Percentiles rank a stretch among this genome's conserved stretches.
These are phyloP conservation scores for Pachyrhizus erosus DNA, from an alignment of 306 rosid genomes.

Conservation along the genomic window DNA sequence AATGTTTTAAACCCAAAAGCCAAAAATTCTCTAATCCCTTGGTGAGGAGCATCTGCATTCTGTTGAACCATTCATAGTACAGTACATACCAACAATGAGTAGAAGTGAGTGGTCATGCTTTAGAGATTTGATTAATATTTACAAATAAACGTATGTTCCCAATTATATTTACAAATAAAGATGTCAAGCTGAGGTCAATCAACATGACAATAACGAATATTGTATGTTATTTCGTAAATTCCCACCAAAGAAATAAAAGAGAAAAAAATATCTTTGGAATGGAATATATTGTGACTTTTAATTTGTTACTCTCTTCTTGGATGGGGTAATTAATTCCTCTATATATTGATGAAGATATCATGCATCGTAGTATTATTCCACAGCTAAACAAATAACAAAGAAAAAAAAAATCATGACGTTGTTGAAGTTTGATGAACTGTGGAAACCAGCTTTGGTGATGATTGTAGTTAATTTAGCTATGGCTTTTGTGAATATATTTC, in stretches of 20 bases:
- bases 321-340: constrained; percentile 21
- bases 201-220: constrained; percentile 22
- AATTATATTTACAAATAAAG: background rate
- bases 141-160: background rate
- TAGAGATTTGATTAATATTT: background rate
- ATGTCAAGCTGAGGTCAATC: constrained; percentile 1
- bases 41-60: background rate
- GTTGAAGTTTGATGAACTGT: constrained; percentile 42
- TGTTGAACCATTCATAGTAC: background rate
- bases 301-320: constrained; percentile 22
- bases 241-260: constrained; percentile 38
- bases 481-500: constrained; percentile 70
- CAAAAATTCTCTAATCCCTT: too few relatives aligned
- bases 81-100: background rate
- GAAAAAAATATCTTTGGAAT: constrained; percentile 6
- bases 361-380: background rate
- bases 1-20: background rate
- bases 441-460: constrained; percentile 66
- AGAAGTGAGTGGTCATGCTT: background rate
- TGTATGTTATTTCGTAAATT: constrained; percentile 25
- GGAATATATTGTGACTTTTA: constrained; percentile 34
- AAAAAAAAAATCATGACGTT: background rate
- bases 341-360: constrained; percentile 39
- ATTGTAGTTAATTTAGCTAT: constrained; percentile 63
- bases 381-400: background rate